Evolutionary conservation across 352 stramenopile species (phyloP).

Genomic region (Saprolegnia diclina): DNA sequence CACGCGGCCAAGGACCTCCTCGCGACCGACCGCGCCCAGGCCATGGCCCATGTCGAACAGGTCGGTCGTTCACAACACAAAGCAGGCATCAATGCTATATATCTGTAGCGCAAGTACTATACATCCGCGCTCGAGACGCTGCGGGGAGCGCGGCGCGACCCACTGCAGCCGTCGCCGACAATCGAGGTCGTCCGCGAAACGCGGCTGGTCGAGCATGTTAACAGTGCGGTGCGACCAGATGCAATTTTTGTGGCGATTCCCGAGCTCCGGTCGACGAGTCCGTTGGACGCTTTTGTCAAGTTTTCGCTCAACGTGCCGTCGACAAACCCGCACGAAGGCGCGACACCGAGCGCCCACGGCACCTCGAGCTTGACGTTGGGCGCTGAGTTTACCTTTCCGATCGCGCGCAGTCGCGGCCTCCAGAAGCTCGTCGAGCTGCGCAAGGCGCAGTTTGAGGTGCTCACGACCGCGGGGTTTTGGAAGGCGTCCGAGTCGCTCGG

Average conservation of each 20-base stretch:
- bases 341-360: constrained; percentile 38
- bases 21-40: constrained; percentile 40
- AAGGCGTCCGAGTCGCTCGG: constrained; percentile 61
- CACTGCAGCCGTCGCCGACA: constrained; percentile 41
- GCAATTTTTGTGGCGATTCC: constrained; percentile 47
- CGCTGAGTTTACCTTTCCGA: constrained; percentile 40
- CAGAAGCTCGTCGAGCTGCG: constrained; percentile 78
- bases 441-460: constrained; percentile 73
- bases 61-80: constrained; percentile 36
- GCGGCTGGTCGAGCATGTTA: constrained; percentile 42
- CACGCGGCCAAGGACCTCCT: constrained; percentile 47
- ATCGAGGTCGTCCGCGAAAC: constrained; percentile 41
- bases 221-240: constrained; percentile 42
- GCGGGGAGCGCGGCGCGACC: constrained; percentile 43
- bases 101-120: constrained; percentile 54
- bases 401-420: constrained; percentile 55
- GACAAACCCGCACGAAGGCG: constrained; percentile 47
- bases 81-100: too few species aligned
- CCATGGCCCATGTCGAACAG: constrained; percentile 53
- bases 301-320: constrained; percentile 72
- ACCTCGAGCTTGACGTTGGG: constrained; percentile 28
- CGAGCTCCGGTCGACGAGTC: constrained; percentile 39
- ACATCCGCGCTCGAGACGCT: constrained; percentile 44
- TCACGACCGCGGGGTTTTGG: constrained; percentile 52
- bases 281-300: constrained; percentile 59